A percentile compares a stretch with the other conserved stretches of the same genome.
phyloP scores from a whole-genome alignment of 129 eudicot species.

The Deinandra increscens region DNA sequence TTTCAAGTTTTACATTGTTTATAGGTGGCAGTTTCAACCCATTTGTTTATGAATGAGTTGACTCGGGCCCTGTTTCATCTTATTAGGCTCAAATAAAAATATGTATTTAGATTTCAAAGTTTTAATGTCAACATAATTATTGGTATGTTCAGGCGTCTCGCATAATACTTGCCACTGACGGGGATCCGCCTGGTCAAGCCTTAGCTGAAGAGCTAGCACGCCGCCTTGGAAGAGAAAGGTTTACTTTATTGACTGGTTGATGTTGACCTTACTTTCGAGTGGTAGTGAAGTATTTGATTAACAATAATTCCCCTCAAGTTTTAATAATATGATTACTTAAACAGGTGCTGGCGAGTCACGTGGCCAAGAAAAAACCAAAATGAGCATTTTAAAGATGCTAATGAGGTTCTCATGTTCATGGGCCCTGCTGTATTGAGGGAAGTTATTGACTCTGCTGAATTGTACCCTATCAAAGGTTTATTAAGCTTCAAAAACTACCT shows the following conservation, averaged over 20 bases:
- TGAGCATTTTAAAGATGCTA: conserved; percentile 76
- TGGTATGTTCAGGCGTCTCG: conserved; percentile 72
- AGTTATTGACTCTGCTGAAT: conserved; percentile 73
- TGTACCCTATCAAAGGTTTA: conserved; percentile 85
- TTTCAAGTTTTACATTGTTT: neutral
- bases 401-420: conserved; percentile 91
- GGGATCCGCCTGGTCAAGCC: conserved; percentile 89
- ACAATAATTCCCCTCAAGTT: neutral
- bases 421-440: conserved; percentile 69
- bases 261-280: neutral
- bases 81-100: neutral
- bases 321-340: conserved; percentile 8
- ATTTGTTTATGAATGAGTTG: conserved; percentile 6
- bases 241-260: neutral
- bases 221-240: conserved; percentile 98
- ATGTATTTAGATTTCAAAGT: neutral
- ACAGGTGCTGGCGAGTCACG: conserved; percentile 93
- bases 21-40: conserved; percentile 9
- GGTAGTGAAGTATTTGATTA: neutral
- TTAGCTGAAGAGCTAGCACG: conserved; percentile 97
- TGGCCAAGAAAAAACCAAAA: conserved; percentile 79
- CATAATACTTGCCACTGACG: conserved; percentile 89
- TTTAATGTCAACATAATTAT: neutral
- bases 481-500: conserved; percentile 67
- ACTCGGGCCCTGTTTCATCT: neutral